Evolutionary conservation across 371 early-diverging fungal genomes (phyloP).

Genomic region (Ordospora pajunii): DNA sequence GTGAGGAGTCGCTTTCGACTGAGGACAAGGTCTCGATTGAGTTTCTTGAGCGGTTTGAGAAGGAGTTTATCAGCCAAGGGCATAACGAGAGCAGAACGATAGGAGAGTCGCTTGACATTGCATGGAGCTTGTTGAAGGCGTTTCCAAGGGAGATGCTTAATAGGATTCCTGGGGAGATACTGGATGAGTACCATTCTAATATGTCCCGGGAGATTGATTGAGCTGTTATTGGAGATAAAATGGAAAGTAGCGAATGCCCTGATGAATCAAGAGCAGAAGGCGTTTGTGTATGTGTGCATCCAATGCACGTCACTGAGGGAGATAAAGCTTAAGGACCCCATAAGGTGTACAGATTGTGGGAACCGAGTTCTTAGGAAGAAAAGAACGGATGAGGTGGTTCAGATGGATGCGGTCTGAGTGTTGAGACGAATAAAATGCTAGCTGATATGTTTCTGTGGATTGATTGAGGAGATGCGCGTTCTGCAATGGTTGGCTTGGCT

Average conservation of each 20-base stretch:
- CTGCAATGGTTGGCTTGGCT: neutral
- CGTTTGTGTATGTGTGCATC: conserved; percentile 24
- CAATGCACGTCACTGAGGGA: conserved; percentile 9
- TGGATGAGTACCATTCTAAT: conserved; percentile 75
- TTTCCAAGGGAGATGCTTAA: conserved; percentile 99
- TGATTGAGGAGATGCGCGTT: no score
- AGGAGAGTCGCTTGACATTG: conserved; percentile 86
- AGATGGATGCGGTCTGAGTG: conserved; percentile 24
- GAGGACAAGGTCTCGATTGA: conserved; percentile 95
- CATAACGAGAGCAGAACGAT: conserved; percentile 85
- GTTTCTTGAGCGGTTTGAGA: conserved; percentile 97
- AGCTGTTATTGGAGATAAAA: neutral
- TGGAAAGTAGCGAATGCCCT: neutral
- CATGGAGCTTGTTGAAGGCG: conserved; percentile 93
- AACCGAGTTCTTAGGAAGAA: conserved; percentile 33
- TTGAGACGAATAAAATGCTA: neutral
- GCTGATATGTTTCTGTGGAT: no score
- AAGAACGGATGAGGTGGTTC: conserved; percentile 19
- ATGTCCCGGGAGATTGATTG: neutral
- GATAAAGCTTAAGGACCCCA: conserved; percentile 22
- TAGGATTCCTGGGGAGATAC: conserved; percentile 88
- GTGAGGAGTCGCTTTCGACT: conserved; percentile 93
- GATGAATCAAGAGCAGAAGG: conserved; percentile 6
- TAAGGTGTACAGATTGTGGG: conserved; percentile 39
- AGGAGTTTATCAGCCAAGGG: conserved; percentile 88